Evolutionary conservation across 768 basidiomycete genomes (phyloP), one percentile per base, ranked within the genome.

Genomic region (Daedaleopsis nitida): DNA sequence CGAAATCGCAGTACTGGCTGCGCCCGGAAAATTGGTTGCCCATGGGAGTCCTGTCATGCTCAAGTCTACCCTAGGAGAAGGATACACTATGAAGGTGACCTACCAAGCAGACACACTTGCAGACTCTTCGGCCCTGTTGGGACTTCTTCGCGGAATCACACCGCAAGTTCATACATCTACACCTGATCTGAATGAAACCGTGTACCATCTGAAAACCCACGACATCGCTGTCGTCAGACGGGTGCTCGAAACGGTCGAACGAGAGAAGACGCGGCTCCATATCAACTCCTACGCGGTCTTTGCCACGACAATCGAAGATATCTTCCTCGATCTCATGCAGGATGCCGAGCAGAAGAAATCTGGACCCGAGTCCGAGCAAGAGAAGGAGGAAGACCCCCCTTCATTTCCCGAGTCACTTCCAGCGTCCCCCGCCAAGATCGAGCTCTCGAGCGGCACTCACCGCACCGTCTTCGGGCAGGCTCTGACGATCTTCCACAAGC

Each of bases 301-400:
- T 19, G 86, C 88, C 10, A 87, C 90, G 1, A 84, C 89, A 9
- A 87, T 94, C 42, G 91, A 94, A 71, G 89, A 92, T 57, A 88
- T 94, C 48, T 93, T 94, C 76, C 79, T 94, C 19, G 80, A 82
- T 42, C 73, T 94, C 17, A 91, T 92, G 88, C 72, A 73, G 44
- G 75, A 80, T 2, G 69, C 37, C n/a, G 74, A 81, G 24, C 73
- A 77, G n/a, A 63, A 60, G 2, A 61, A 69, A 14, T 66, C 52
- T 9, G 66, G 68, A 14, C 2, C 23, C 11, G 19, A 23, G 19
- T 21, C 47, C 21, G 47, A 49, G 47, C 19, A 49, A 21, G 47
- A 49, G 21, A 49, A 49, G 21, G 23, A 49, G 14, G 45, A 23
- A n/a, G 44, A 45, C 14, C 44, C 17, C 17, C 17, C 44, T 21